Conservation (phyloP, 169 alveolate genomes). For the Cryptosporidium sp. region DNA sequence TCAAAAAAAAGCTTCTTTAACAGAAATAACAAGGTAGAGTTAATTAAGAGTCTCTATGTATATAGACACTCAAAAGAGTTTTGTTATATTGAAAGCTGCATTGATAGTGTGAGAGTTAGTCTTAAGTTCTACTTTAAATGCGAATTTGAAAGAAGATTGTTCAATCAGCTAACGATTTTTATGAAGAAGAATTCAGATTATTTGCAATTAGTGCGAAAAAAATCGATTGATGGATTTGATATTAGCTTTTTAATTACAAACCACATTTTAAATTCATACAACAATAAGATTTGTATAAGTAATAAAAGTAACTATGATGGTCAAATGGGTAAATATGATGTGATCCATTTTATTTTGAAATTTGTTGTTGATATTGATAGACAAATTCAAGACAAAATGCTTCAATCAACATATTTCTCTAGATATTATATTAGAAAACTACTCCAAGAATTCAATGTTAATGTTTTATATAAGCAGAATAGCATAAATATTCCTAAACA, state of each 20-base stretch:
- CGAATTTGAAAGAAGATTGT: slow-evolving; percentile 55
- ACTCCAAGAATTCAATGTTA: slow-evolving; percentile 16
- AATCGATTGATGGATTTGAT: slow-evolving; percentile 60
- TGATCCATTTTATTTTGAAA: slow-evolving; percentile 46
- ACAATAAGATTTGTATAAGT: not conserved
- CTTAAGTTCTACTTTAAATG: slow-evolving; percentile 55
- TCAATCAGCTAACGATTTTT: slow-evolving; percentile 45
- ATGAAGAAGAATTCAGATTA: slow-evolving; percentile 67
- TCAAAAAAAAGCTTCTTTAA: slow-evolving; percentile 14
- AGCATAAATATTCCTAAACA: not conserved
- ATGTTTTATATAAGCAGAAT: slow-evolving; percentile 18
- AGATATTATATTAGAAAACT: slow-evolving; percentile 47
- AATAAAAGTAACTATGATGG: not conserved
- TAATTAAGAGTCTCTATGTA: slow-evolving; percentile 36
- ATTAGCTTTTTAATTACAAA: slow-evolving; percentile 57
- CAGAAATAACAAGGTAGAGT: slow-evolving; percentile 4
- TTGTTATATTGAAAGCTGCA: slow-evolving; percentile 63
- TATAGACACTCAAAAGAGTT: slow-evolving; percentile 63
- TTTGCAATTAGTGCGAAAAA: slow-evolving; percentile 24
- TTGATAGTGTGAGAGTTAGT: slow-evolving; percentile 63
- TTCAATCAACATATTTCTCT: slow-evolving; percentile 59
- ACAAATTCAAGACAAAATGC: slow-evolving; percentile 66
- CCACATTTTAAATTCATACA: slow-evolving; percentile 5
- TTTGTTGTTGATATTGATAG: slow-evolving; percentile 68
- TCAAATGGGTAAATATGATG: slow-evolving; percentile 64